Evolutionary conservation across 805 yeast species (phyloP).

Genomic region (Candida montana): DNA sequence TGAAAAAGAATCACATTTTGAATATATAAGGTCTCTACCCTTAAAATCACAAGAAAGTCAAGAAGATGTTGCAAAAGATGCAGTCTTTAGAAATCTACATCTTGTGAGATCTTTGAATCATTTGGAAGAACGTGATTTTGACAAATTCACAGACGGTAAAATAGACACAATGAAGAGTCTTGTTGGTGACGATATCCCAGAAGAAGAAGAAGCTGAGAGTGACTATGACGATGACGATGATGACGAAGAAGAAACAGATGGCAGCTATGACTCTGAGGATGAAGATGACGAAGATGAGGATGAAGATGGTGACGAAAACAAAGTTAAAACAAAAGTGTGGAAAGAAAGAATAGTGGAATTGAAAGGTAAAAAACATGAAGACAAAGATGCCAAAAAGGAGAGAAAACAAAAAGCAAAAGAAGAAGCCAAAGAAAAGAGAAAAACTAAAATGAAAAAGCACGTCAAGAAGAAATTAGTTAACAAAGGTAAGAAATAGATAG

Average conservation of each 20-base stretch:
- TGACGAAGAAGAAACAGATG: constrained; percentile 24
- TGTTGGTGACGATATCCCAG: constrained; percentile 32
- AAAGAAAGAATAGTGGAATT: constrained; percentile 34
- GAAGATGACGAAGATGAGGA: constrained; percentile 27
- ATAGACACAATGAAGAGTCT: constrained; percentile 70
- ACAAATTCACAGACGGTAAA: constrained; percentile 71
- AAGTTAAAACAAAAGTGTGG: constrained; percentile 39
- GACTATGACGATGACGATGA: constrained; percentile 24
- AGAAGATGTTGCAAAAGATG: constrained; percentile 67
- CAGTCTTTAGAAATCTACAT: constrained; percentile 77
- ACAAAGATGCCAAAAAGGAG: constrained; percentile 70
- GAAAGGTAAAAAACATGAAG: constrained; percentile 74
- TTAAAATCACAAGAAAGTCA: constrained; percentile 45
- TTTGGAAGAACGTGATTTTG: constrained; percentile 85
- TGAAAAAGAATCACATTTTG: constrained; percentile 31
- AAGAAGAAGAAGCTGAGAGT: constrained; percentile 20
- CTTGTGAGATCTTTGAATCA: constrained; percentile 75
- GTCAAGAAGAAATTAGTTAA: constrained; percentile 71
- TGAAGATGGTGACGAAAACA: constrained; percentile 30
- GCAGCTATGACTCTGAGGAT: constrained; percentile 18
- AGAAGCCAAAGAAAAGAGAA: constrained; percentile 71
- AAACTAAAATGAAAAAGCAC: constrained; percentile 78
- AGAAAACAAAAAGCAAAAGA: constrained; percentile 75
- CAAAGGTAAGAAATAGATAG: constrained; percentile 39
- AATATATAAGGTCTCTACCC: constrained; percentile 48